Evolutionary conservation across 768 basidiomycete species (phyloP), one percentile per base, ranked within the genome.

Genomic region (Boletus sp.): DNA sequence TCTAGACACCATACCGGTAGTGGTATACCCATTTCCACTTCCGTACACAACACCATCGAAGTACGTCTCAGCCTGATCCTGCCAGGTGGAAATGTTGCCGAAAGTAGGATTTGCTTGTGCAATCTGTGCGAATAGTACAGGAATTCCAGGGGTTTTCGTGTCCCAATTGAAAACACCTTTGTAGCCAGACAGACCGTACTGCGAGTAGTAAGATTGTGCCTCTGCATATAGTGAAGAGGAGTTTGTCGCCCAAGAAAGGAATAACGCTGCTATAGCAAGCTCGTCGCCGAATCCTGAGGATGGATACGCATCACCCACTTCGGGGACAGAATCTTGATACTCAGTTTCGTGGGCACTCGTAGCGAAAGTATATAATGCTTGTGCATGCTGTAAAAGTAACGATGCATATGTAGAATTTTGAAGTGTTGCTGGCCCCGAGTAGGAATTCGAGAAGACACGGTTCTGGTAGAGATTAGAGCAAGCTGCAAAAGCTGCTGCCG

Each of bases 81-180:
- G 82, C 93, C 92, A 97, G 9, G 73, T 67, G 2, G 82, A 76
- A 15, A 84, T 68, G 56, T 90, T 86, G 14, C 79, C 80, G 14
- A 88, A 69, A 33, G 66, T 64, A 3, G 82, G 77, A 51, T 82
- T 77, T 2, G 82, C 78, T 47, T 83, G 75, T 2, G 84, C 81
- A 27, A 91, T 75, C 62, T 96, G 90, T 1, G 87, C 79, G 55
- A 87, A 89, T 7, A 96, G 71, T 19, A 95, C 80, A 39, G 83
- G 79, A 0, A 92, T 64, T 3, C 85, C 94, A 1, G 91, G 87
- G 1, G 80, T 82, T 68, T 90, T 88, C 4, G 83, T 81, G 65
- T 94, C 94, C 94, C 94, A 98, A 67, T 94, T 94, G 72, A 93
- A 89, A 6, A 88, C 83, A 2, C 75, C 71, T 42, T 84, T 72